Conservation (phyloP, 257 asterid species). For the Solanum corneliomulleri region DNA sequence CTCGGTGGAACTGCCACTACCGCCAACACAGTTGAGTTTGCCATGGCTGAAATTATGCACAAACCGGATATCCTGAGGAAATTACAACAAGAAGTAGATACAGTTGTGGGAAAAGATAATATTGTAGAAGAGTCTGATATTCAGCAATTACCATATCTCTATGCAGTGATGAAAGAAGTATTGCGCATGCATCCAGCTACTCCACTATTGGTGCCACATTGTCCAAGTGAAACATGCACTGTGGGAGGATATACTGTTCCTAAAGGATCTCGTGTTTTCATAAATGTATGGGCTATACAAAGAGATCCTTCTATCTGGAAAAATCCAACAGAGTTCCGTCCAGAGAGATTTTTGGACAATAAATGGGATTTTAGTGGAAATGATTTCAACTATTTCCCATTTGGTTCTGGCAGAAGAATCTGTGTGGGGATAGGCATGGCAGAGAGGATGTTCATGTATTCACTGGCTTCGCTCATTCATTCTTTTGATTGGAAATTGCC, state of each 20-base stretch:
- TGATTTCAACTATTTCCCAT: slow-evolving; percentile 47
- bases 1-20: slow-evolving; percentile 67
- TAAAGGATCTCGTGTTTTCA: slow-evolving; percentile 42
- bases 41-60: slow-evolving; percentile 57
- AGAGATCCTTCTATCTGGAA: slow-evolving; percentile 45
- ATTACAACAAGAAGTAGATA: slow-evolving; percentile 40
- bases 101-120: slow-evolving; percentile 28
- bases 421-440: slow-evolving; percentile 59
- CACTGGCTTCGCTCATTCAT: slow-evolving; percentile 49
- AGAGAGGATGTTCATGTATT: slow-evolving; percentile 48
- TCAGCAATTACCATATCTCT: slow-evolving; percentile 32
- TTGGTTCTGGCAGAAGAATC: slow-evolving; percentile 60
- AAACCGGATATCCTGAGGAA: slow-evolving; percentile 31
- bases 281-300: slow-evolving; percentile 62
- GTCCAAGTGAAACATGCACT: slow-evolving; percentile 36
- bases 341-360: slow-evolving; percentile 38
- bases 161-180: slow-evolving; percentile 44
- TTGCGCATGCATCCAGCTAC: slow-evolving; percentile 45
- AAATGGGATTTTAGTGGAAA: slow-evolving; percentile 43
- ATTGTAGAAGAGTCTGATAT: slow-evolving; percentile 44
- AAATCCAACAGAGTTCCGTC: slow-evolving; percentile 32
- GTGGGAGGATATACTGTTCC: slow-evolving; percentile 46
- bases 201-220: slow-evolving; percentile 60
- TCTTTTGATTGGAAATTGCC: slow-evolving; percentile 47
- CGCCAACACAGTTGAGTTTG: slow-evolving; percentile 48